These are phyloP conservation scores for Colletotrichum sidae DNA, from an alignment of 2,329 filamentous ascomycete genomes.

Conservation along the genomic window DNA sequence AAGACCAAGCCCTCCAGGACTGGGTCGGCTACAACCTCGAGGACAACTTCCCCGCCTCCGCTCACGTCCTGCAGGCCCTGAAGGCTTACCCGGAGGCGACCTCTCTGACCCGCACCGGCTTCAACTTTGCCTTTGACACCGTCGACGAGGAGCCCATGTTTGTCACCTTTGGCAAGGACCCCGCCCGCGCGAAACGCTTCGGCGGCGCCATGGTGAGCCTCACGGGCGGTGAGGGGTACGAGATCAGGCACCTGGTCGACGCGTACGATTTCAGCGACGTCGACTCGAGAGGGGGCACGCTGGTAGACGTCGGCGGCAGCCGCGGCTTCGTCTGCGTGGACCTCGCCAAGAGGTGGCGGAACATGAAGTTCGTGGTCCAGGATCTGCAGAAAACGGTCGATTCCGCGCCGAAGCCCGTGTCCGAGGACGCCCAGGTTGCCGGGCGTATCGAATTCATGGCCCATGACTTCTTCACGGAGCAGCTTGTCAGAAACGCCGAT, in stretches of 20 bases:
- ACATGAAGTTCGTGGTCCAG: conserved; percentile 48
- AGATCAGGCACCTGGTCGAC: conserved; percentile 63
- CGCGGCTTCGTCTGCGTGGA: conserved; percentile 69
- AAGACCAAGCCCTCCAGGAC: conserved; percentile 59
- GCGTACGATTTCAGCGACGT: conserved; percentile 65
- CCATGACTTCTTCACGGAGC: conserved; percentile 41
- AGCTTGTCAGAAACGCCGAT: conserved; percentile 43
- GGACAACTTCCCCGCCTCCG: conserved; percentile 63
- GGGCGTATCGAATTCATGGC: conserved; percentile 33
- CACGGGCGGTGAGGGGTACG: conserved; percentile 67
- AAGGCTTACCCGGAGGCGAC: conserved; percentile 59
- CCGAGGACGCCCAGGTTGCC: conserved; percentile 26
- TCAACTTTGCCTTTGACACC: conserved; percentile 63
- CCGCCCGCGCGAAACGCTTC: conserved; percentile 61
- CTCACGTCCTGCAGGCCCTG: conserved; percentile 59
- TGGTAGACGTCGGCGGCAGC: conserved; percentile 71
- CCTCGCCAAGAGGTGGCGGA: conserved; percentile 60
- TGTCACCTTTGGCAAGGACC: conserved; percentile 61
- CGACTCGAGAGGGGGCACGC: conserved; percentile 55
- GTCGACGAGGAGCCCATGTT: conserved; percentile 66
- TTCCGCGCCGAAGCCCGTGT: conserved; percentile 36
- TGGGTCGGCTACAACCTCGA: conserved; percentile 68
- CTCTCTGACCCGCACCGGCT: conserved; percentile 60
- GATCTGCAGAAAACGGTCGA: conserved; percentile 42
- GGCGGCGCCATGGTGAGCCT: conserved; percentile 66